Conservation (phyloP, 2,329 filamentous ascomycete genomes). For the Ophiocordyceps australis region DNA sequence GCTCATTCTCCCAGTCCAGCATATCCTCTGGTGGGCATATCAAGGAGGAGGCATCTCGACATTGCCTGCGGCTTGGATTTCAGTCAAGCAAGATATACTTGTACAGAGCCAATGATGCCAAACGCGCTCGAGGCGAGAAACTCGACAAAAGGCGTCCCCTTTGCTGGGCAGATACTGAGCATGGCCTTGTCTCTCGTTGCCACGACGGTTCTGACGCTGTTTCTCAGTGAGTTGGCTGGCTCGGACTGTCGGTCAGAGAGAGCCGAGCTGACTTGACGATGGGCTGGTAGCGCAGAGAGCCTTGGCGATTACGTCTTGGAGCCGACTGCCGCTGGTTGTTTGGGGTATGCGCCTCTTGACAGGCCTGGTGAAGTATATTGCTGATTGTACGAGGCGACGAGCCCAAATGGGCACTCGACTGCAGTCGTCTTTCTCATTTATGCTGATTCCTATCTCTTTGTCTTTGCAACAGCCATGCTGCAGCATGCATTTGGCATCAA, state of each 20-base stretch:
- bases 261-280: too few species aligned
- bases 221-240: conserved; percentile 13
- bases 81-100: too few species aligned
- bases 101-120: too few species aligned
- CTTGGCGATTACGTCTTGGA: conserved; percentile 18
- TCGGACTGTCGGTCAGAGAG: too few species aligned
- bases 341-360: conserved; percentile 17
- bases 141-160: too few species aligned
- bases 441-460: conserved; percentile 39
- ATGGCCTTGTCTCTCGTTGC: conserved; percentile 10
- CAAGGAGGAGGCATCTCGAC: too few species aligned
- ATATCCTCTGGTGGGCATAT: too few species aligned
- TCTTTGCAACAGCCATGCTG: conserved; percentile 35
- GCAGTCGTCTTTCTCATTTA: conserved; percentile 44
- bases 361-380: not conserved
- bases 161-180: conserved; percentile 1
- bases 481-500: conserved; percentile 39
- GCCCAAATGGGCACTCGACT: too few species aligned
- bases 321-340: conserved; percentile 19
- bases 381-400: too few species aligned
- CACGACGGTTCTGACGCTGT: conserved; percentile 14
- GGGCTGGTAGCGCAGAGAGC: conserved; percentile 18
- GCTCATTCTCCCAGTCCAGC: too few species aligned
- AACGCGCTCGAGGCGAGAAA: too few species aligned
- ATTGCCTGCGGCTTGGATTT: too few species aligned